phyloP scores from a whole-genome alignment of 352 stramenopile genomes.

The Saprolegnia diclina region DNA sequence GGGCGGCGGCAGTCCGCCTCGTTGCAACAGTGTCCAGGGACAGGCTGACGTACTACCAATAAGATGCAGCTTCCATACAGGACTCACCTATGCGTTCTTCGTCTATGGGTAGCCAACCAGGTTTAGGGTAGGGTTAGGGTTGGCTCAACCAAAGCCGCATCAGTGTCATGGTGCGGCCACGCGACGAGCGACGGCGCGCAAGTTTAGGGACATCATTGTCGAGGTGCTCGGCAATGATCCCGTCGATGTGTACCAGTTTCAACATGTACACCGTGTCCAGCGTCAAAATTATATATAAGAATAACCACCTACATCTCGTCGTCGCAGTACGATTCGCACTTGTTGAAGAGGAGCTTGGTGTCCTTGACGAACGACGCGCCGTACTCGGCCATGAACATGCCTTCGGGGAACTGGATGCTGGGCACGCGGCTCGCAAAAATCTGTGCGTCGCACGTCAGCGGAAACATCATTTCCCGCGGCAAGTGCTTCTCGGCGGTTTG shows the following conservation, averaged over 20 bases:
- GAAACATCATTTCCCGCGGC: neutral
- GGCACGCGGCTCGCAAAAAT: neutral
- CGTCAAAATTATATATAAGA: too few species aligned
- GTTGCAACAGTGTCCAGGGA: neutral
- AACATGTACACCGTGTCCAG: too few species aligned
- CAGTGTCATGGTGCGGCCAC: too few species aligned
- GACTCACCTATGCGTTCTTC: too few species aligned
- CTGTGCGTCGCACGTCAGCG: neutral
- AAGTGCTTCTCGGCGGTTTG: neutral
- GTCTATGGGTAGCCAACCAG: too few species aligned
- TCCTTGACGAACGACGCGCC: slow-evolving; percentile 2
- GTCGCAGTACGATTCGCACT: slow-evolving; percentile 14
- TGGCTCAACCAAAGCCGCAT: too few species aligned
- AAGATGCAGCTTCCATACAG: neutral
- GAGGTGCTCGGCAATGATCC: too few species aligned
- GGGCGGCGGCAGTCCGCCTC: neutral
- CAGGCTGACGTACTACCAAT: neutral
- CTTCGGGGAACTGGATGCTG: neutral
- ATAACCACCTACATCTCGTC: neutral
- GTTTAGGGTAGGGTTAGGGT: too few species aligned
- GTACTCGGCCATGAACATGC: slow-evolving; percentile 7
- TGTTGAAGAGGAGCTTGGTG: slow-evolving; percentile 8
- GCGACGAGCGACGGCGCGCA: too few species aligned
- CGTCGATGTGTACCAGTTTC: too few species aligned
- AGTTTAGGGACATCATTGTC: too few species aligned